These are phyloP conservation scores for Striga asiatica DNA, from an alignment of 257 asterid genomes.

Conservation along the genomic window DNA sequence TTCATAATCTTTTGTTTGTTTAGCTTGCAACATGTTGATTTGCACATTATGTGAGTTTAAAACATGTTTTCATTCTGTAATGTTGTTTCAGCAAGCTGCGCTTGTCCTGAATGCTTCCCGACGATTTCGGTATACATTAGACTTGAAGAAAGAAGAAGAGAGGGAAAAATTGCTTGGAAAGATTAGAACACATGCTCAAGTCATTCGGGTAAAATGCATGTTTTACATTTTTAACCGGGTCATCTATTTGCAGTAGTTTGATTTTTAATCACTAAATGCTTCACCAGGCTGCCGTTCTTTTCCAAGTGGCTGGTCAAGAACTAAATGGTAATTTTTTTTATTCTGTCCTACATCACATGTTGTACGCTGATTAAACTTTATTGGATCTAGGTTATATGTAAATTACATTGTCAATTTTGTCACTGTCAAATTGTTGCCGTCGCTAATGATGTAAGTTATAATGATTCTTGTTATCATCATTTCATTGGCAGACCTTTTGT, in stretches of 20 bases:
- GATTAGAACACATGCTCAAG: conserved; percentile 88
- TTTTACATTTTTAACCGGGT: conserved; percentile 4
- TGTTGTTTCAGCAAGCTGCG: conserved; percentile 75
- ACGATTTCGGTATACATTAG: conserved; percentile 84
- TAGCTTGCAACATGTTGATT: background rate
- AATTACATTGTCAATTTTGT: conserved; percentile 3
- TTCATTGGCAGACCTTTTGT: conserved; percentile 1
- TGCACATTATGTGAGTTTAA: background rate
- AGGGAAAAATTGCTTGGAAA: conserved; percentile 56
- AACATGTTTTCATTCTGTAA: background rate
- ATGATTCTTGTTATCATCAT: background rate
- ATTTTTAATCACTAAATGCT: conserved; percentile 18
- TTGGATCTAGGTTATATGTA: background rate
- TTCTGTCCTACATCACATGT: background rate
- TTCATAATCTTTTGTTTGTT: background rate
- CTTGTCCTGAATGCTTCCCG: conserved; percentile 91
- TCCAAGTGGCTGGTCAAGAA: conserved; percentile 60
- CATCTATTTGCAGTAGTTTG: background rate
- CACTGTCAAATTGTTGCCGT: background rate
- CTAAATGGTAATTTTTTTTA: conserved; percentile 36
- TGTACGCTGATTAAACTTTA: conserved; percentile 3
- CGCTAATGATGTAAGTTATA: background rate
- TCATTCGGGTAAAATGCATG: conserved; percentile 52
- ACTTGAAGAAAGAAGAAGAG: conserved; percentile 88
- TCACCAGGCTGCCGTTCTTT: conserved; percentile 81